Evolutionary conservation across 2,329 filamentous ascomycete species (phyloP).

Genomic region (Malbranchea zuffiana): DNA sequence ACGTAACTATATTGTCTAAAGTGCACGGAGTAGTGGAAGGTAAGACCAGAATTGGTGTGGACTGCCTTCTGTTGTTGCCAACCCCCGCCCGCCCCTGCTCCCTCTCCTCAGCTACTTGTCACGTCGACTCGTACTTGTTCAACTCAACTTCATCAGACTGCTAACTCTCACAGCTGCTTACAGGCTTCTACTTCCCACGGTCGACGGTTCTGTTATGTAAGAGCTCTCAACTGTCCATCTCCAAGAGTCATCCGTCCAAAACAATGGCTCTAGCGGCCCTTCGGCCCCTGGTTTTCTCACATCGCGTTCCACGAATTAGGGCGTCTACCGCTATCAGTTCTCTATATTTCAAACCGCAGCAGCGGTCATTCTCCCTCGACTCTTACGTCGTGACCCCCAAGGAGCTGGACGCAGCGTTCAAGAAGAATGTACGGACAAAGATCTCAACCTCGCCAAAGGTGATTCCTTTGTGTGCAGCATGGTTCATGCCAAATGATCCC

Average conservation of each 20-base stretch:
- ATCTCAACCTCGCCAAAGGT: slow-evolving; percentile 74
- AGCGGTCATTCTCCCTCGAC: slow-evolving; percentile 48
- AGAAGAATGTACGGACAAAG: slow-evolving; percentile 66
- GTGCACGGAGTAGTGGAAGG: too few species aligned
- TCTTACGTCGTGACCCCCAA: slow-evolving; percentile 72
- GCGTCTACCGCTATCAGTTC: slow-evolving; percentile 6
- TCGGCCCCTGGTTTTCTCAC: slow-evolving; percentile 19
- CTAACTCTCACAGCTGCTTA: too few species aligned
- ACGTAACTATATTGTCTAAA: too few species aligned
- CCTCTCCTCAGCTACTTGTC: too few species aligned
- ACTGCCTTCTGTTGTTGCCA: too few species aligned
- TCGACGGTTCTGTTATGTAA: slow-evolving; percentile 25
- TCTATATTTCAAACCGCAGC: slow-evolving; percentile 18
- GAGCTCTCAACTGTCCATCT: slow-evolving; percentile 3
- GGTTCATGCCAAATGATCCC: slow-evolving; percentile 89
- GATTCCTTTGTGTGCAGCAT: slow-evolving; percentile 81
- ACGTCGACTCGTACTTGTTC: too few species aligned
- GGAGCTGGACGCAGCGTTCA: slow-evolving; percentile 69
- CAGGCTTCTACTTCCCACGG: too few species aligned
- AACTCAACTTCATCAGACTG: too few species aligned
- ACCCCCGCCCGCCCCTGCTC: too few species aligned
- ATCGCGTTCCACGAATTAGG: slow-evolving; percentile 9
- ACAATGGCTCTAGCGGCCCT: slow-evolving; percentile 29
- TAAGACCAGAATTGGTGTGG: too few species aligned
- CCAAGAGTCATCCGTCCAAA: slow-evolving; percentile 1